These are phyloP conservation scores for Rickenella mellea DNA, from an alignment of 768 basidiomycete genomes.

Conservation along the genomic window DNA sequence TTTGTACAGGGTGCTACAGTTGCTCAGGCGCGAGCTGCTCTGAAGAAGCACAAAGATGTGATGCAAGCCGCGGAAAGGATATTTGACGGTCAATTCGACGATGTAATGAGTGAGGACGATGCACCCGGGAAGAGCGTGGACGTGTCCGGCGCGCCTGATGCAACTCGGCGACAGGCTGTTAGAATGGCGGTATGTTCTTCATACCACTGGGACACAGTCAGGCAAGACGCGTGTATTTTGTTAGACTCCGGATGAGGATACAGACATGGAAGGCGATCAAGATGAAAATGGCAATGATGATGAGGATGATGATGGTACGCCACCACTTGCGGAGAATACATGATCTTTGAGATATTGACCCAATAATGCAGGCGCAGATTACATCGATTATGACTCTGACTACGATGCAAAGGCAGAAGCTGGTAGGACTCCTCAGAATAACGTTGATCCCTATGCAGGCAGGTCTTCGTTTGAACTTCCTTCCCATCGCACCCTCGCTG, in stretches of 20 bases:
- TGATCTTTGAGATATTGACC: conserved; percentile 4
- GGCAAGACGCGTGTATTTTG: conserved; percentile 9
- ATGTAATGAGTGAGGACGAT: conserved; percentile 38
- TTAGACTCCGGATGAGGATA: background rate
- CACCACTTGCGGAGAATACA: background rate
- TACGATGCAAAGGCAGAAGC: conserved; percentile 39
- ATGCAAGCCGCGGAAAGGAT: conserved; percentile 86
- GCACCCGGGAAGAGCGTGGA: conserved; percentile 13
- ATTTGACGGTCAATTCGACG: conserved; percentile 77
- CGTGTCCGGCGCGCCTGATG: conserved; percentile 7
- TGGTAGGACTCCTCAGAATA: conserved; percentile 29
- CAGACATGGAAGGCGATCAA: conserved; percentile 57
- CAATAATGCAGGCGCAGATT: conserved; percentile 36
- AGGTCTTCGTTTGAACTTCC: conserved; percentile 9
- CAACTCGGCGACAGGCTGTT: conserved; percentile 7
- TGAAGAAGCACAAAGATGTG: conserved; percentile 77
- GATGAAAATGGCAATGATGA: conserved; percentile 38
- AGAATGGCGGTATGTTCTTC: conserved; percentile 17
- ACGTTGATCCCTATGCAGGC: conserved; percentile 89
- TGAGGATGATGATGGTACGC: conserved; percentile 34
- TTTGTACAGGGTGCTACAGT: conserved; percentile 63
- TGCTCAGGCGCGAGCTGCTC: conserved; percentile 75
- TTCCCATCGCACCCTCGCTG: conserved; percentile 3
- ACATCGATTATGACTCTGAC: conserved; percentile 78
- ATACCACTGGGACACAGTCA: conserved; percentile 3